A percentile compares a stretch with the other conserved stretches of the same genome.
These are phyloP conservation scores for Pilatotrama ljubarskyi DNA, from an alignment of 768 basidiomycete species.

Conservation along the genomic window DNA sequence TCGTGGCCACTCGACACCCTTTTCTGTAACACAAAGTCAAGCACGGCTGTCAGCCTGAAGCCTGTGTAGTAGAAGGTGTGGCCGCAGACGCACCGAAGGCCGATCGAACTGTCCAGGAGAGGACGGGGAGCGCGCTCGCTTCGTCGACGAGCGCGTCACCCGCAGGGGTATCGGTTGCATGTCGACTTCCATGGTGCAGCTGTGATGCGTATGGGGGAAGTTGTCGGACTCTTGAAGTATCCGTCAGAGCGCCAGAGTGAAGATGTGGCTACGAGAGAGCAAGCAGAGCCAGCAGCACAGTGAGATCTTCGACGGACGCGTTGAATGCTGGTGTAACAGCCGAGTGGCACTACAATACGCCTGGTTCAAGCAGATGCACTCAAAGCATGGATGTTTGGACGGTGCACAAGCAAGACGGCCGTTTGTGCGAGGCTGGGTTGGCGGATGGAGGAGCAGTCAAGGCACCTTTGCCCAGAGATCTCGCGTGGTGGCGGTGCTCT, in stretches of 20 bases:
- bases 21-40: constrained; percentile 46
- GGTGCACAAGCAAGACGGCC: too few species aligned
- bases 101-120: constrained; percentile 49
- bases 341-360: too few species aligned
- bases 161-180: constrained; percentile 47
- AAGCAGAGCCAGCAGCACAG: too few species aligned
- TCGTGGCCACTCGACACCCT: constrained; percentile 48
- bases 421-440: too few species aligned
- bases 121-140: constrained; percentile 65
- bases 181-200: constrained; percentile 53
- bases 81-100: constrained; percentile 47
- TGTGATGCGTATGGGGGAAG: background rate
- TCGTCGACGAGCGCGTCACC: constrained; percentile 39
- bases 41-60: background rate
- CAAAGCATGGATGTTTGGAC: too few species aligned
- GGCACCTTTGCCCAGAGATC: background rate
- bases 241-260: background rate
- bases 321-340: too few species aligned
- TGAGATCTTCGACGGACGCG: too few species aligned
- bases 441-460: background rate
- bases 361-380: too few species aligned
- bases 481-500: background rate
- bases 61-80: background rate
- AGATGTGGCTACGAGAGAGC: background rate
- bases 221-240: too few species aligned